Evolutionary conservation across 495 filamentous ascomycete species (phyloP).

Genomic region (Cercophora sp.): DNA sequence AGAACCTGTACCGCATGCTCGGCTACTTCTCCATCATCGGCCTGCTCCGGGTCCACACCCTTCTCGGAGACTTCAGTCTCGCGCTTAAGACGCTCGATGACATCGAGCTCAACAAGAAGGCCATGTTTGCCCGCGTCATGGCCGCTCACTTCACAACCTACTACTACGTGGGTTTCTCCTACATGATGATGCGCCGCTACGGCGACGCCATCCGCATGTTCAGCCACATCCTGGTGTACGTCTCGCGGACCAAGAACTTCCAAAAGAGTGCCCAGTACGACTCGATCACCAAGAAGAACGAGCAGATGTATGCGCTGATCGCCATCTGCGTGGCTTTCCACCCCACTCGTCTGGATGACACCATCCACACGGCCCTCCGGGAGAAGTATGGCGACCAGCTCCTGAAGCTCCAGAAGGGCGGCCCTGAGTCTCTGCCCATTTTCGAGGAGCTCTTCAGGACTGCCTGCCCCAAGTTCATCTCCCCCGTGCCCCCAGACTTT

Average conservation of each 20-base stretch:
- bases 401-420: slow-evolving; percentile 88
- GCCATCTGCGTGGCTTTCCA: slow-evolving; percentile 98
- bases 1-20: slow-evolving; percentile 93
- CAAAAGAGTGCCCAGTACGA: slow-evolving; percentile 98
- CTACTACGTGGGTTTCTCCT: slow-evolving; percentile 99
- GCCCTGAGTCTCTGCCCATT: slow-evolving; percentile 87
- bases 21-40: slow-evolving; percentile 99
- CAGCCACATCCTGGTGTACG: slow-evolving; percentile 98
- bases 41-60: slow-evolving; percentile 89
- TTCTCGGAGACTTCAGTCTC: slow-evolving; percentile 96
- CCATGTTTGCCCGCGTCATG: slow-evolving; percentile 99
- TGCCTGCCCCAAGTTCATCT: slow-evolving; percentile 99
- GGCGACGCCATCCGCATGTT: slow-evolving; percentile 99
- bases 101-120: slow-evolving; percentile 99
- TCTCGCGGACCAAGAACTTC: slow-evolving; percentile 98
- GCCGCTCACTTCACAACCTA: slow-evolving; percentile 99
- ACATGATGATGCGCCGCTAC: slow-evolving; percentile 99
- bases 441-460: slow-evolving; percentile 95
- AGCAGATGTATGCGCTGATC: slow-evolving; percentile 98
- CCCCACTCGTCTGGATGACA: slow-evolving; percentile 94
- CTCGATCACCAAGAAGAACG: slow-evolving; percentile 98
- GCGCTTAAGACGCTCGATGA: slow-evolving; percentile 98
- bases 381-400: slow-evolving; percentile 99
- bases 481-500: slow-evolving; percentile 92
- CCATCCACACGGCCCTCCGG: slow-evolving; percentile 93